A percentile compares a stretch with the other conserved stretches of the same genome.
Evolutionary conservation across 768 basidiomycete genomes (phyloP).

Genomic region (Podaxis carcinomalis): DNA sequence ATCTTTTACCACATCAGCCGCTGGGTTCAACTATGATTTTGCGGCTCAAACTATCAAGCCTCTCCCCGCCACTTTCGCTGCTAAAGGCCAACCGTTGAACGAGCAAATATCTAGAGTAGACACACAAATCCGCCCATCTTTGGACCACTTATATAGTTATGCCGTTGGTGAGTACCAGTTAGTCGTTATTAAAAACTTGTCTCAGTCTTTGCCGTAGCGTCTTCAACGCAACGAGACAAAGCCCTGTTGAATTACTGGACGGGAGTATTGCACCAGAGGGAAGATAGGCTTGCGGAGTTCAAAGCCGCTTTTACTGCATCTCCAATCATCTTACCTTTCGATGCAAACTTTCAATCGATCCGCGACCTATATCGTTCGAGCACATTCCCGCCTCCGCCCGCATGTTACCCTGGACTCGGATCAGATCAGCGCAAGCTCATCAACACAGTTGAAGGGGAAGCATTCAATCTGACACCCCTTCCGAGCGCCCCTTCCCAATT

Average conservation of each 20-base stretch:
- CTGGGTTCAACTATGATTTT: conserved; percentile 59
- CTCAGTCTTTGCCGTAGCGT: conserved; percentile 35
- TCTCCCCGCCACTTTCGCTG: conserved; percentile 39
- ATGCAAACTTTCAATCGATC: conserved; percentile 40
- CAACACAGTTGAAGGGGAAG: conserved; percentile 42
- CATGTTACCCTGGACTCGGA: conserved; percentile 55
- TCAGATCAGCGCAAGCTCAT: conserved; percentile 35
- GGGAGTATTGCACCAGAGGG: conserved; percentile 41
- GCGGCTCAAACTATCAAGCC: conserved; percentile 47
- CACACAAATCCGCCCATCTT: conserved; percentile 27
- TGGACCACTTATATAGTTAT: conserved; percentile 59
- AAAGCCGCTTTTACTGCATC: conserved; percentile 40
- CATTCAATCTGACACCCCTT: conserved; percentile 43
- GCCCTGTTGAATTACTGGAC: conserved; percentile 55
- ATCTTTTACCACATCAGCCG: conserved; percentile 35
- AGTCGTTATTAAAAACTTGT: neutral
- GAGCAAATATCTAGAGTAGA: conserved; percentile 43
- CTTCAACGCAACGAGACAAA: conserved; percentile 45
- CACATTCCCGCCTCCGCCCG: conserved; percentile 54
- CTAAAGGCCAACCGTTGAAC: conserved; percentile 40
- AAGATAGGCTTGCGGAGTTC: conserved; percentile 40
- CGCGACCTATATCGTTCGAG: conserved; percentile 38
- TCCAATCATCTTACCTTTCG: conserved; percentile 54
- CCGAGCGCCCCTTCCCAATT: conserved; percentile 31
- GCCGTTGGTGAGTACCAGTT: conserved; percentile 44